Conservation (phyloP, 306 rosid genomes). For the Vigna radiata region DNA sequence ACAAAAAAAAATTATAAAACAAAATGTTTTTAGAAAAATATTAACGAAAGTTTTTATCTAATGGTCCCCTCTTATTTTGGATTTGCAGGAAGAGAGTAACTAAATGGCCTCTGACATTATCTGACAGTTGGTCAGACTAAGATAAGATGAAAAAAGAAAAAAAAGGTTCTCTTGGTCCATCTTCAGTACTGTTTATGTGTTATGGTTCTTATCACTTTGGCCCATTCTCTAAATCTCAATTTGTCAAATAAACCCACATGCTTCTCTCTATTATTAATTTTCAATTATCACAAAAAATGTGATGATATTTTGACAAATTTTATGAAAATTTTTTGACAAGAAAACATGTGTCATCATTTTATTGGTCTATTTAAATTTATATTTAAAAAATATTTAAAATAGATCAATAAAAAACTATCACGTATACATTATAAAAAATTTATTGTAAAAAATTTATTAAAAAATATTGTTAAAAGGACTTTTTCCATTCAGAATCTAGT, state of each 20-base stretch:
- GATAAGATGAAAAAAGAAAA: not conserved
- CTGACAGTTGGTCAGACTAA: constrained; percentile 21
- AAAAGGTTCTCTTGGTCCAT: constrained; percentile 10
- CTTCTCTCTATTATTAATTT: constrained; percentile 8
- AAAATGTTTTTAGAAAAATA: not conserved
- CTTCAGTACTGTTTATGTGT: not conserved
- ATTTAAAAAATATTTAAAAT: too few relatives aligned
- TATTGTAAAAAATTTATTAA: too few relatives aligned
- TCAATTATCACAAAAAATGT: not conserved
- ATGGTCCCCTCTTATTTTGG: constrained; percentile 5
- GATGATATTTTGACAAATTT: too few relatives aligned
- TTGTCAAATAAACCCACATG: not conserved
- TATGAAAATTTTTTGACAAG: too few relatives aligned
- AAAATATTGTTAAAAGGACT: too few relatives aligned
- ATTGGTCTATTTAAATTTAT: too few relatives aligned
- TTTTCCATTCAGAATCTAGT: too few relatives aligned
- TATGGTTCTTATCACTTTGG: not conserved
- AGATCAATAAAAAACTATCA: too few relatives aligned
- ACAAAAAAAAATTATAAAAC: not conserved
- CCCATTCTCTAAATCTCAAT: constrained; percentile 8
- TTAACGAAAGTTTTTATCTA: not conserved
- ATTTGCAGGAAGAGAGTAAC: not conserved
- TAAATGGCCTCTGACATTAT: constrained; percentile 36
- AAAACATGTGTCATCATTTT: too few relatives aligned
- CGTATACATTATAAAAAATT: too few relatives aligned